phyloP scores from a whole-genome alignment of 345 rosid genomes.

The Pistacia integerrima region DNA sequence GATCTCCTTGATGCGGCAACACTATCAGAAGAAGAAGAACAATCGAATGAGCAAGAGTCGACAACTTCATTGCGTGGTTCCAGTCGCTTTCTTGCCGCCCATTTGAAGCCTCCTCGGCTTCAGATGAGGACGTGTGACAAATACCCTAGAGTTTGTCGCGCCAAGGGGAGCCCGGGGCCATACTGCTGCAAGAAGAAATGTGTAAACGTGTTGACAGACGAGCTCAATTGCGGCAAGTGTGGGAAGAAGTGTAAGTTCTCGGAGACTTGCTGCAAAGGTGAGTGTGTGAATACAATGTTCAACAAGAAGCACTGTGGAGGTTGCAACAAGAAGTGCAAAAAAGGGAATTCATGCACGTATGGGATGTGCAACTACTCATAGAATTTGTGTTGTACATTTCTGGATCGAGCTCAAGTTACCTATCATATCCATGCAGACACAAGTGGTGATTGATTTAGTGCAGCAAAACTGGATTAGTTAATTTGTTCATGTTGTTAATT shows the following conservation, averaged over 20 bases:
- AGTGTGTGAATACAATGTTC: slow-evolving; percentile 59
- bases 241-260: slow-evolving; percentile 54
- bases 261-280: slow-evolving; percentile 56
- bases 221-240: slow-evolving; percentile 53
- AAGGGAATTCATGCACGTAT: slow-evolving; percentile 48
- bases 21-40: not conserved
- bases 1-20: not conserved
- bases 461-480: not conserved
- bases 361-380: slow-evolving; percentile 68
- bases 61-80: slow-evolving; percentile 18
- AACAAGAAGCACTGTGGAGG: slow-evolving; percentile 57
- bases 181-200: slow-evolving; percentile 62
- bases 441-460: not conserved
- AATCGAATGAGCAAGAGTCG: not conserved
- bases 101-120: not conserved
- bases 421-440: no score
- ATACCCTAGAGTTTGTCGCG: slow-evolving; percentile 49
- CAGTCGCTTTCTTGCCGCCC: slow-evolving; percentile 26
- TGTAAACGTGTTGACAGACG: slow-evolving; percentile 43
- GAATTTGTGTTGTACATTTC: not conserved
- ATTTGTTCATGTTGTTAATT: not conserved
- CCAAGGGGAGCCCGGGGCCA: slow-evolving; percentile 52
- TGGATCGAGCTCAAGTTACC: not conserved
- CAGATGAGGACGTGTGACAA: slow-evolving; percentile 39
- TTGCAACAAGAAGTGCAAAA: slow-evolving; percentile 58